phyloP scores from a whole-genome alignment of 495 filamentous ascomycete species.

The Tetracladium marchalianum region DNA sequence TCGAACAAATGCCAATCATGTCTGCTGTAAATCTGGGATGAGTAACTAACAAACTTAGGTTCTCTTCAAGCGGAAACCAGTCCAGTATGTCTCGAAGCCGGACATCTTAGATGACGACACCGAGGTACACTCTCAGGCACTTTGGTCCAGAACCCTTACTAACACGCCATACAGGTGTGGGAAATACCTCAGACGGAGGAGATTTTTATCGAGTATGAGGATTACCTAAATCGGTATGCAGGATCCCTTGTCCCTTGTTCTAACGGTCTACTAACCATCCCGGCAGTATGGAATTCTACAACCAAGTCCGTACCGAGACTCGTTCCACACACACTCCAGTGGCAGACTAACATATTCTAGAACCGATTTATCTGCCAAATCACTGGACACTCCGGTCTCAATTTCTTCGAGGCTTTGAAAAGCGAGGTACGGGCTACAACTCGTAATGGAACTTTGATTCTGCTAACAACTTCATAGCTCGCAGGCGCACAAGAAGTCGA shows the following conservation, averaged over 20 bases:
- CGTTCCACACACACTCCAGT: not conserved
- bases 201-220: slow-evolving; percentile 81
- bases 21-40: slow-evolving; percentile 2
- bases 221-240: slow-evolving; percentile 67
- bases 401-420: slow-evolving; percentile 86
- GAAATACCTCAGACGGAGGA: slow-evolving; percentile 83
- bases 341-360: slow-evolving; percentile 28
- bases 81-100: slow-evolving; percentile 67
- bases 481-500: slow-evolving; percentile 84
- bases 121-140: slow-evolving; percentile 46
- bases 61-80: slow-evolving; percentile 90
- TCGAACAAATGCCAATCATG: slow-evolving; percentile 9
- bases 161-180: slow-evolving; percentile 59
- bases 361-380: slow-evolving; percentile 90
- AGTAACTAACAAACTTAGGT: slow-evolving; percentile 51
- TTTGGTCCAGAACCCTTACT: slow-evolving; percentile 9
- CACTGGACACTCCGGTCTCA: slow-evolving; percentile 84
- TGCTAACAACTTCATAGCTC: slow-evolving; percentile 38
- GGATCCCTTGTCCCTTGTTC: slow-evolving; percentile 1
- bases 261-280: slow-evolving; percentile 18
- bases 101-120: slow-evolving; percentile 67
- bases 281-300: slow-evolving; percentile 82
- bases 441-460: not conserved
- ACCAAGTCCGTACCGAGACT: slow-evolving; percentile 47
- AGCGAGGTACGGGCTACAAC: slow-evolving; percentile 64